Evolutionary conservation across 768 basidiomycete species (phyloP).

Genomic region (Steccherinum ochraceum): DNA sequence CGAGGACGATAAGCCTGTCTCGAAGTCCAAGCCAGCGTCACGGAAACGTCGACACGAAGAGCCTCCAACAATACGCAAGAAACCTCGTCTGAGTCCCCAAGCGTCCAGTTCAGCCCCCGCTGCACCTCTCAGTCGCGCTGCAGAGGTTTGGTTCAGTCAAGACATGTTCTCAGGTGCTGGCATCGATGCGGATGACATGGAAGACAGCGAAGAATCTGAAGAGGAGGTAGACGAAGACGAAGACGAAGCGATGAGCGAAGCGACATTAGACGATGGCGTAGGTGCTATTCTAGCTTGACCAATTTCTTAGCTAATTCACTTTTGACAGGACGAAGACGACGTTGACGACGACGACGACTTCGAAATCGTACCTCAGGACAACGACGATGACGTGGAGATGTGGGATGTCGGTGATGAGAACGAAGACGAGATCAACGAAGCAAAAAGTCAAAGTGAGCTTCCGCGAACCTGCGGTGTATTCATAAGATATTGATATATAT

Average conservation of each 20-base stretch:
- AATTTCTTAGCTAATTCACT: not conserved
- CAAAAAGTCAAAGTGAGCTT: slow-evolving; percentile 59
- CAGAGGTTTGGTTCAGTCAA: slow-evolving; percentile 95
- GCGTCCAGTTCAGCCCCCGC: slow-evolving; percentile 30
- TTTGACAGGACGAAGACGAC: not conserved
- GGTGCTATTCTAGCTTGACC: slow-evolving; percentile 5
- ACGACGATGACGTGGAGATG: slow-evolving; percentile 50
- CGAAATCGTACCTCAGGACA: slow-evolving; percentile 65
- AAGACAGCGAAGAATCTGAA: slow-evolving; percentile 33
- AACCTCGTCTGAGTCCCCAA: slow-evolving; percentile 30
- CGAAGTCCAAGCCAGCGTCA: slow-evolving; percentile 19
- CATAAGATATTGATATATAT: not conserved
- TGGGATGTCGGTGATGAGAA: slow-evolving; percentile 83
- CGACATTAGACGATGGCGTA: slow-evolving; percentile 13
- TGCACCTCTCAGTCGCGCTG: slow-evolving; percentile 38
- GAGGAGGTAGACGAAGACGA: slow-evolving; percentile 27
- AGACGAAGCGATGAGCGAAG: slow-evolving; percentile 23
- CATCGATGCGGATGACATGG: slow-evolving; percentile 32
- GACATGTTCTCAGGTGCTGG: slow-evolving; percentile 73
- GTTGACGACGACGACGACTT: slow-evolving; percentile 51
- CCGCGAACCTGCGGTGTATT: too few species aligned
- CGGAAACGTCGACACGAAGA: slow-evolving; percentile 38
- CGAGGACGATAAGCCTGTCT: slow-evolving; percentile 38
- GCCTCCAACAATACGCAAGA: slow-evolving; percentile 33
- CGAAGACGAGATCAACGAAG: slow-evolving; percentile 60